Base-by-base conservation (phyloP, 768 basidiomycete genomes). In the Chiua virens region DNA sequence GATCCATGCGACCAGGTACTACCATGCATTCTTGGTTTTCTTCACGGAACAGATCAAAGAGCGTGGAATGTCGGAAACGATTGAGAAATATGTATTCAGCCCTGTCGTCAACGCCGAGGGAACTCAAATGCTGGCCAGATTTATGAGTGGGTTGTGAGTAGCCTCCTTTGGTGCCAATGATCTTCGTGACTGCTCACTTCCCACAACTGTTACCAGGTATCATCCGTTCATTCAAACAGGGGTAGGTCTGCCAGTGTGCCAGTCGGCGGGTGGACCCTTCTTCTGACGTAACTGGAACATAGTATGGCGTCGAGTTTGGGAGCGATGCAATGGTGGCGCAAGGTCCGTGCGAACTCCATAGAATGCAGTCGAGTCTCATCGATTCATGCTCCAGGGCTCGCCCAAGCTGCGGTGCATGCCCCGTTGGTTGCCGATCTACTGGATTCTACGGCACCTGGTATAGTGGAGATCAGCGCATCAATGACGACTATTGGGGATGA, bases 221-320 rank as follows among this genome's bases (percentile, higher is more conserved):
- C 83, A 85, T 64, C 79, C 81, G 0, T 62, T 81, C 42, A 85
- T 85, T 42, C 77, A 79, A n/a, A 66, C 75, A n/a, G 83, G 82
- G 37, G 81, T 82, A 59, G 39, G 77, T 73, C n/a, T 27, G 25
- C 8, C 27, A 6, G n/a, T n/a, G n/a, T n/a, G n/a, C n/a, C 48
- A 32, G 21, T 15, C 25, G 35, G 21, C 13, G 7, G 3, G 13
- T 30, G 11, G 30, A 13, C n/a, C n/a, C n/a, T n/a, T 28, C 30
- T 30, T n/a, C 36, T 42, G 25, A 34, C 11, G n/a, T n/a, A n/a
- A n/a, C n/a, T n/a, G n/a, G n/a, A n/a, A n/a, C 34, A 32, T 45
- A 82, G 79, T 80, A 80, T 59, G 81, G 74, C 7, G 63, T 72
- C 23, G 81, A 84, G 54, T 84, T 83, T 49, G 75, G 73, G 1